Evolutionary conservation across 2,329 filamentous ascomycete genomes (phyloP), one percentile per base, ranked within the genome.

Genomic region (Colletotrichum salicis): DNA sequence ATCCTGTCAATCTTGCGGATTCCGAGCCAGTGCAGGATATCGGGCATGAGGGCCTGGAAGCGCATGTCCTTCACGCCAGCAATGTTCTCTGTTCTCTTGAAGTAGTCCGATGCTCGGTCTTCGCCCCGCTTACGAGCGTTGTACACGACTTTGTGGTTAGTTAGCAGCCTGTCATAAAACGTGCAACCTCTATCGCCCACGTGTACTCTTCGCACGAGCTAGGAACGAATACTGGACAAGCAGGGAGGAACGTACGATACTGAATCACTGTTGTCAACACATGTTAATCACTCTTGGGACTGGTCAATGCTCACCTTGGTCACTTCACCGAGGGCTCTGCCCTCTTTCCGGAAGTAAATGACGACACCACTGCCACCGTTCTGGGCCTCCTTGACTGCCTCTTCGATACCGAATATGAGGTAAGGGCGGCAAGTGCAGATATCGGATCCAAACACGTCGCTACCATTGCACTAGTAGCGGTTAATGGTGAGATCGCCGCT

Each of bases 1-100:
- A 98, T 99, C 72, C 95, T 89, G 82, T 99, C 96, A 79, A 99
- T 98, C 87, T 98, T 98, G 80, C 93, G 96, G 80, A 99, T 98
- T 73, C 96, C 96, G 35, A 99, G 89, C 96, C 96, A 98, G 83
- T 98, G 96, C 65, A 98, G 88, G 75, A 98, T 97, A 81, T 97
- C 95, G 41, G 96, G 96, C 96, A 98, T 98, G 66, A 99, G 87
- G 33, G 96, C 96, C 85, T 98, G 96, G 87, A 98, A 98, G 51
- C 96, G 92, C 96, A 98, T 98, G 77, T 91, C 93, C 82, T 97
- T 97, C 75, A 98, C 96, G 73, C 96, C 96, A 10, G 96, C 96
- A 80, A 99, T 97, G 80, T 98, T 97, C 83, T 98, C 96, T n/a
- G 96, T 98, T 69, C 96, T 89, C 83, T 96, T 93, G 86, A 98